A percentile compares a stretch with the other conserved stretches of the same genome.
Evolutionary conservation across 768 basidiomycete species (phyloP).

Genomic region (Floccularia luteovirens): DNA sequence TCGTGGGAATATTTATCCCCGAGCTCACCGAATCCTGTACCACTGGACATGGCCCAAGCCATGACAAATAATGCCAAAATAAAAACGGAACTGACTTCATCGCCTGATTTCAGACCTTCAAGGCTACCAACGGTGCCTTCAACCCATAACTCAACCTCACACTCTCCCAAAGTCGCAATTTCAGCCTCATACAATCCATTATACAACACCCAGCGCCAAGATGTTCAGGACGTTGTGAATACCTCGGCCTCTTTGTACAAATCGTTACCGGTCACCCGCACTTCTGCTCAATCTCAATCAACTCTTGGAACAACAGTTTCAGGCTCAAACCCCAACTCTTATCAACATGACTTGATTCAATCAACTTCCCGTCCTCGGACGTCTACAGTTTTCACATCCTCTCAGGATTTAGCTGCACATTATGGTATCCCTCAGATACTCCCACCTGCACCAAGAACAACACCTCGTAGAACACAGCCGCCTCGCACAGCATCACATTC

Average conservation of each 20-base stretch:
- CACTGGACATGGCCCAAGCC: constrained; percentile 9
- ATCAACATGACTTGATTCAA: constrained; percentile 55
- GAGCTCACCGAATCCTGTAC: constrained; percentile 9
- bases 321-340: constrained; percentile 27
- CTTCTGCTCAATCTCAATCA: constrained; percentile 26
- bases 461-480: constrained; percentile 33
- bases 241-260: constrained; percentile 30
- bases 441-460: constrained; percentile 60
- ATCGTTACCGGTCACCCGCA: constrained; percentile 31
- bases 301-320: constrained; percentile 52
- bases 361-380: constrained; percentile 58
- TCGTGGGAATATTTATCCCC: too few relatives aligned
- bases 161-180: constrained; percentile 42
- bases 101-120: constrained; percentile 43
- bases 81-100: constrained; percentile 44
- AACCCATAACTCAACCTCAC: constrained; percentile 17
- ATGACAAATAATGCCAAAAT: constrained; percentile 15
- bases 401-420: constrained; percentile 65
- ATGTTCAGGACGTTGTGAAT: constrained; percentile 40
- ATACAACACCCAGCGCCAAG: constrained; percentile 32
- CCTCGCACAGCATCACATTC: constrained; percentile 19
- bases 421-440: constrained; percentile 74
- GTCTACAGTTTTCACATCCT: constrained; percentile 53
- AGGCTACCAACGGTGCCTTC: constrained; percentile 49
- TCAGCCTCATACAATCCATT: constrained; percentile 28